These are phyloP conservation scores for Chaetomidium leptoderma DNA, from an alignment of 495 filamentous ascomycete genomes.

Conservation along the genomic window DNA sequence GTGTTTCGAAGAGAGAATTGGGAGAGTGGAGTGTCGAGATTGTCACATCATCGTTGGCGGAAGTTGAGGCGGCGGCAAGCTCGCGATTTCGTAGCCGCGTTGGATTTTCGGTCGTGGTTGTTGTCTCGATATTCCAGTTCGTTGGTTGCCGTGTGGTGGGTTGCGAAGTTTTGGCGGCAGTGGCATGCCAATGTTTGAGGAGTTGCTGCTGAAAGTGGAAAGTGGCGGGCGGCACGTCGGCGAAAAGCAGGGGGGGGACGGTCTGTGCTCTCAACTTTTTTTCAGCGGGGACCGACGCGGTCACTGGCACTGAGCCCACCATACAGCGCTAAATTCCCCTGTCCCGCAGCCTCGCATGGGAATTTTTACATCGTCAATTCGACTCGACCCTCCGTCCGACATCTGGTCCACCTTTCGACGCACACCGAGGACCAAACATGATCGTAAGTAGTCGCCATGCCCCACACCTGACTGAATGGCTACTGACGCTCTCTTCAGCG, in stretches of 20 bases:
- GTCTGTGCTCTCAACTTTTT: conserved; percentile 23
- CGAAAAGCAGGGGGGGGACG: not conserved
- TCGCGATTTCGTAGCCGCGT: not conserved
- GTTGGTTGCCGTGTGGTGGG: not conserved
- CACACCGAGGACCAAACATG: conserved; percentile 1
- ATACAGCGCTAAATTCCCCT: conserved; percentile 2
- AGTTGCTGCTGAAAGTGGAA: conserved; percentile 16
- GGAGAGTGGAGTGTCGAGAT: conserved; percentile 15
- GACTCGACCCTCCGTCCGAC: too few species aligned
- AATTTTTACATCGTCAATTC: conserved; percentile 5
- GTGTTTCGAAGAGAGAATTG: conserved; percentile 14
- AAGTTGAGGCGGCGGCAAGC: not conserved
- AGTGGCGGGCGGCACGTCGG: conserved; percentile 24
- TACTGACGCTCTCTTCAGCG: conserved; percentile 35
- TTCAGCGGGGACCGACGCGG: not conserved
- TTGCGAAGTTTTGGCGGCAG: conserved; percentile 29
- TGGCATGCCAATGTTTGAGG: conserved; percentile 8
- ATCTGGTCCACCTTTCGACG: not conserved
- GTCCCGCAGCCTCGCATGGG: conserved; percentile 18
- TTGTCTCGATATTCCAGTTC: not conserved
- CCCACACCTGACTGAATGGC: not conserved
- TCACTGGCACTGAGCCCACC: not conserved
- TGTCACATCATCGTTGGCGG: conserved; percentile 36
- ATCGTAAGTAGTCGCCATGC: not conserved
- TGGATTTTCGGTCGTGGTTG: not conserved